phyloP scores from a whole-genome alignment of 2,329 filamentous ascomycete genomes.

The Ascochyta koolunga region DNA sequence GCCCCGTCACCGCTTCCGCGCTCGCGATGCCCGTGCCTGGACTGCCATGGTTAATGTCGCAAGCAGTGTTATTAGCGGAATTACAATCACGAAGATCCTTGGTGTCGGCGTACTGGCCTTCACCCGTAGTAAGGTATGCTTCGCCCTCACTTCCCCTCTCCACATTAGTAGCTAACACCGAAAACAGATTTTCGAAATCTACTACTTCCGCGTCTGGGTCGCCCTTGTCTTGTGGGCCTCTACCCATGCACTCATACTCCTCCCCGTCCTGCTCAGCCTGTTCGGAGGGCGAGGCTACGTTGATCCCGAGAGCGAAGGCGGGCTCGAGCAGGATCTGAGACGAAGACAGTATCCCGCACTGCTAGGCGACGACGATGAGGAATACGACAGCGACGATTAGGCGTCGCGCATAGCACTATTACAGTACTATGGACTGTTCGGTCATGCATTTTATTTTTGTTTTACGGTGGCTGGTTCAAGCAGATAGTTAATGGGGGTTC shows the following conservation, averaged over 20 bases:
- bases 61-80: constrained; percentile 91
- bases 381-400: constrained; percentile 62
- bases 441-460: not conserved
- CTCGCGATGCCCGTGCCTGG: constrained; percentile 86
- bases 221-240: constrained; percentile 89
- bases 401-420: not conserved
- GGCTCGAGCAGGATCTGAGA: constrained; percentile 86
- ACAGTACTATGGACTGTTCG: not conserved
- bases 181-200: constrained; percentile 92
- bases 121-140: constrained; percentile 75
- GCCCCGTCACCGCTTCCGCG: constrained; percentile 73
- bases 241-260: constrained; percentile 84
- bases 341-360: constrained; percentile 78
- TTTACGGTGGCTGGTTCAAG: not conserved
- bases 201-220: constrained; percentile 98
- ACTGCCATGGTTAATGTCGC: constrained; percentile 94
- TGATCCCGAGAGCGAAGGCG: constrained; percentile 85
- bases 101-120: constrained; percentile 93
- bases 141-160: not conserved
- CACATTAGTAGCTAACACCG: not conserved
- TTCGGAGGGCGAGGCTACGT: constrained; percentile 84
- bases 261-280: constrained; percentile 87
- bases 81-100: constrained; percentile 92
- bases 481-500: not conserved
- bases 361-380: constrained; percentile 70